Base-by-base conservation (phyloP, 139 green algal genomes). In the Micractinium sp. region DNA sequence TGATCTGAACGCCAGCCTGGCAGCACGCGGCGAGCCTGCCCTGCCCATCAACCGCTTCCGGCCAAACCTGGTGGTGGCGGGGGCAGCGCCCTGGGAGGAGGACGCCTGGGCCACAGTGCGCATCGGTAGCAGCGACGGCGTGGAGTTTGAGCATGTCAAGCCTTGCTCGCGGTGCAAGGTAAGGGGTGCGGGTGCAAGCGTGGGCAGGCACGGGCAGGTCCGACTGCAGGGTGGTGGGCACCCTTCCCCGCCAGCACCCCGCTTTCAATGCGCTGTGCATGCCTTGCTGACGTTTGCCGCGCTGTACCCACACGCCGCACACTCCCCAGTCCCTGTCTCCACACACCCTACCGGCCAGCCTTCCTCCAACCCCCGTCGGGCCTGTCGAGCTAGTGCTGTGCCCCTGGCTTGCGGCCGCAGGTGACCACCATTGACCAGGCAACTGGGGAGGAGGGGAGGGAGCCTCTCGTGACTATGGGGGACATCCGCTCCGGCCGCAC, bases 21-120 rank as follows among this genome's bases (percentile, higher is more conserved):
- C 85, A 56, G 66, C 84, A 56, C 79, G 63, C 63, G 20, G 63
- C 20, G 63, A 27, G 63, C 20, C 63, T 15, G 27, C 85, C 29
- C 84, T 97, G 77, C 89, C 91, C 33, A 98, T 97, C 87, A 93
- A 96, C 82, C 93, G 95, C 38, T 98, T 98, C 91, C 74, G 95
- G 3, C 93, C 96, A 35, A 98, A 98, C 90, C 90, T 98, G 53
- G 90, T 97, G 56, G 85, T 97, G 29, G 39, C 77, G 25, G 94
- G 90, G 0, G 81, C 78, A 0, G 56, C 13, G 9, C 39, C 85
- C 4, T 97, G 90, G 90, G 81, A 84, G 14, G 95, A 97, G 79
- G 95, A 97, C 63, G 38, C n/a, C 14, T 97, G 94, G 95, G n/a
- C 33, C 3, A 56, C 33, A 19, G 73, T 96, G 36, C 31, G 41